Evolutionary conservation across 768 basidiomycete genomes (phyloP).

Genomic region (Mycena sanguinolenta): DNA sequence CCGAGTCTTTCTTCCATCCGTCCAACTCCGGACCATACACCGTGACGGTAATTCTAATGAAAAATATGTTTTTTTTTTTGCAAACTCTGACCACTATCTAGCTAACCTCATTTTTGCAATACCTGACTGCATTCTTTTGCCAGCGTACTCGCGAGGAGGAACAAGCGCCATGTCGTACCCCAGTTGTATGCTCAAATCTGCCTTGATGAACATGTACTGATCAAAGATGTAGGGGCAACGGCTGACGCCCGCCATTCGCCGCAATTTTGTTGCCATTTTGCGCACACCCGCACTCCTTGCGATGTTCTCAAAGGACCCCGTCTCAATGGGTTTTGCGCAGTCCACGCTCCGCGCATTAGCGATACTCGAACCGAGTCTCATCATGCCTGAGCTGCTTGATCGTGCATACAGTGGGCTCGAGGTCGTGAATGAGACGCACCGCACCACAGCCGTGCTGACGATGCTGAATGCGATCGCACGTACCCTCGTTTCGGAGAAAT

Average conservation of each 20-base stretch:
- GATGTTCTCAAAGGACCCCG: conserved; percentile 90
- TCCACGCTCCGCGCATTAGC: conserved; percentile 83
- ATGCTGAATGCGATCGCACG: conserved; percentile 84
- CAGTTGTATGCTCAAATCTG: conserved; percentile 60
- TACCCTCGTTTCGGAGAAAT: conserved; percentile 79
- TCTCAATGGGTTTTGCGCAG: conserved; percentile 87
- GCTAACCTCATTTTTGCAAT: conserved; percentile 81
- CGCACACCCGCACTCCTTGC: conserved; percentile 90
- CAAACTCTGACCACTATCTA: conserved; percentile 42
- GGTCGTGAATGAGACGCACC: conserved; percentile 93
- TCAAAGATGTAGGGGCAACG: conserved; percentile 68
- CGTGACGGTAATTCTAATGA: conserved; percentile 57
- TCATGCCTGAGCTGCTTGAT: conserved; percentile 94
- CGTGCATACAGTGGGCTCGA: conserved; percentile 94
- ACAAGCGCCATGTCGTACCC: conserved; percentile 81
- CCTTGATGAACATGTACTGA: conserved; percentile 1
- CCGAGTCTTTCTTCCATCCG: conserved; percentile 96
- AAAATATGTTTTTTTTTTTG: conserved; percentile 15
- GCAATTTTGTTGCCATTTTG: conserved; percentile 83
- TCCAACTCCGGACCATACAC: conserved; percentile 93
- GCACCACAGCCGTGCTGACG: conserved; percentile 92
- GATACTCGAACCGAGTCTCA: conserved; percentile 82
- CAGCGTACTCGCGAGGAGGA: conserved; percentile 88
- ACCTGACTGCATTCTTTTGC: conserved; percentile 79
- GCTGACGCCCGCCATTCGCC: conserved; percentile 84